A percentile compares a stretch with the other conserved stretches of the same genome.
Conservation (phyloP, 2,329 filamentous ascomycete species). For the Colletotrichum caudatum region DNA sequence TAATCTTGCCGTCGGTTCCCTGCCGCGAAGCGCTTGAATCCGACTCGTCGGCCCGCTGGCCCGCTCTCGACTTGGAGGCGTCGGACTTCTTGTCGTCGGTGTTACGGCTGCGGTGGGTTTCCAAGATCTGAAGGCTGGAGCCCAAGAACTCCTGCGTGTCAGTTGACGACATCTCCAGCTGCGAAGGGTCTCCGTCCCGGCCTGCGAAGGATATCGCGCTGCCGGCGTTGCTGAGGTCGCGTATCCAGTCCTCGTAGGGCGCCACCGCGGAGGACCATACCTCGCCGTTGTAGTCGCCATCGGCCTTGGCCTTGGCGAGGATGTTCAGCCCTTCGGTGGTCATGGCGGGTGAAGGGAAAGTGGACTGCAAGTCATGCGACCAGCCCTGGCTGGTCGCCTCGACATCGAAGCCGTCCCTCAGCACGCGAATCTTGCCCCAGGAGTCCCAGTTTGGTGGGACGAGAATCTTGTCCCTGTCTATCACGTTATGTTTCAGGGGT, state of each 20-base stretch:
- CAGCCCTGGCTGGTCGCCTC: constrained; percentile 87
- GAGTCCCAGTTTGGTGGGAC: constrained; percentile 98
- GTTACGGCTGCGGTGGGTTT: constrained; percentile 68
- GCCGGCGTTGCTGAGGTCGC: constrained; percentile 74
- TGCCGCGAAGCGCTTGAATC: constrained; percentile 45
- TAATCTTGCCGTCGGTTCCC: constrained; percentile 60
- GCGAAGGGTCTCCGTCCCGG: constrained; percentile 57
- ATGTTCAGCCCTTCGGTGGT: constrained; percentile 43
- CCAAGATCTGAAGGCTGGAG: constrained; percentile 80
- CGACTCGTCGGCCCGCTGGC: constrained; percentile 44
- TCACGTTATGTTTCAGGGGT: constrained; percentile 88
- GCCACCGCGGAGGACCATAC: constrained; percentile 71
- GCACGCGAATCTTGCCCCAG: constrained; percentile 94
- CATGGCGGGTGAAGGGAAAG: constrained; percentile 52
- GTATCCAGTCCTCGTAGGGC: constrained; percentile 83
- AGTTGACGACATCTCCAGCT: constrained; percentile 73
- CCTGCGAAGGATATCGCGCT: constrained; percentile 66
- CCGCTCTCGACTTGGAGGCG: constrained; percentile 42
- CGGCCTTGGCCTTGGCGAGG: constrained; percentile 44
- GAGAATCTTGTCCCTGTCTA: constrained; percentile 92
- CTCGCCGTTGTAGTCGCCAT: constrained; percentile 41
- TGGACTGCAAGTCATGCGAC: constrained; percentile 82
- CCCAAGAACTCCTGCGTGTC: constrained; percentile 83
- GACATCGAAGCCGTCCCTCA: constrained; percentile 92
- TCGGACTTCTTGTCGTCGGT: constrained; percentile 56